Evolutionary conservation across 345 rosid species (phyloP).

Genomic region (Aquilaria yunnanensis): DNA sequence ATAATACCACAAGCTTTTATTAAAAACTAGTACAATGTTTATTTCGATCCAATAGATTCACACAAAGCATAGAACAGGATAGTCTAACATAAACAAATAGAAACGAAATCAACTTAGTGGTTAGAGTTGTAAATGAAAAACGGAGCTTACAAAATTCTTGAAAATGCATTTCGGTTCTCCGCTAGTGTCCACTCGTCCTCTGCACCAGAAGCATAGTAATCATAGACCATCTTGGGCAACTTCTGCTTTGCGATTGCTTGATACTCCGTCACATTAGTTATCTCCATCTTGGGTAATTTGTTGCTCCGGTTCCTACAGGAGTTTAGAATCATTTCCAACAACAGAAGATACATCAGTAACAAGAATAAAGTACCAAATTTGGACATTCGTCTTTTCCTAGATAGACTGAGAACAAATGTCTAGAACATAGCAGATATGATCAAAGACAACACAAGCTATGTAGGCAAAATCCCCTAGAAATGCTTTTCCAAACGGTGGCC

Average conservation of each 20-base stretch:
- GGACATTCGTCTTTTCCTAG: not conserved
- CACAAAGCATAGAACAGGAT: too few species aligned
- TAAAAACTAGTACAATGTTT: not conserved
- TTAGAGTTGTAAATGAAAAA: not conserved
- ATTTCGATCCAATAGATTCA: not conserved
- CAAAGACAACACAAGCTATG: too few species aligned
- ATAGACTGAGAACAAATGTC: too few species aligned
- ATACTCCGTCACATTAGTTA: conserved; percentile 85
- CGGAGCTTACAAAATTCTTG: conserved; percentile 67
- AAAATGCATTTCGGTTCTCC: conserved; percentile 82
- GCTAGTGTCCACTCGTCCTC: conserved; percentile 94
- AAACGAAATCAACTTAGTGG: not conserved
- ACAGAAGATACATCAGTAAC: not conserved
- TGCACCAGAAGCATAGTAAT: conserved; percentile 92
- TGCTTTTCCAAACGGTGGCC: too few species aligned
- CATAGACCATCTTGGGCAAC: conserved; percentile 89
- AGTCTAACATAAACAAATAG: too few species aligned
- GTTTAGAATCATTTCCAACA: too few species aligned
- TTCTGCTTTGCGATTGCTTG: conserved; percentile 82
- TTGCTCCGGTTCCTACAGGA: too few species aligned
- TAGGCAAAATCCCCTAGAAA: too few species aligned
- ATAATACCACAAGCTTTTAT: too few species aligned
- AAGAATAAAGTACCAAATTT: conserved; percentile 1
- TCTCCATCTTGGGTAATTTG: conserved; percentile 38
- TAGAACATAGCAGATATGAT: too few species aligned